Percentiles rank a stretch among this genome's conserved stretches.
These are phyloP conservation scores for Yarrowia deformans DNA, from an alignment of 805 yeast species.

Conservation along the genomic window DNA sequence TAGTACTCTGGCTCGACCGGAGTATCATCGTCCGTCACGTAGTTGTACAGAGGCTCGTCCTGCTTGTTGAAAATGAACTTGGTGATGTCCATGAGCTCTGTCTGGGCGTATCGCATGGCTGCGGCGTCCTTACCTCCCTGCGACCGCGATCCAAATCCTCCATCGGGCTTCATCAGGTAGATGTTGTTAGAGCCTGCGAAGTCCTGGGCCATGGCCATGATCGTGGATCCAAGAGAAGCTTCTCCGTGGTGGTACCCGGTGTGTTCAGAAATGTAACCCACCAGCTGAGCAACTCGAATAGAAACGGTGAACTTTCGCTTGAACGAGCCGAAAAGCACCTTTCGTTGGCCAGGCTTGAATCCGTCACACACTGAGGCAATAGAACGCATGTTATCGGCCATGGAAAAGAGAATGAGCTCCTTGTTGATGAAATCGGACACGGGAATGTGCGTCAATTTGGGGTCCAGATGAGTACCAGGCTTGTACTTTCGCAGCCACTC, in stretches of 20 bases:
- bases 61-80: conserved; percentile 75
- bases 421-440: conserved; percentile 93
- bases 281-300: conserved; percentile 88
- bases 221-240: conserved; percentile 82
- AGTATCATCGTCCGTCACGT: conserved; percentile 90
- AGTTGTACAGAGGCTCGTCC: conserved; percentile 79
- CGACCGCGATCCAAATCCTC: conserved; percentile 95
- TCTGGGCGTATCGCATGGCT: conserved; percentile 96
- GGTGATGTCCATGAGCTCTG: conserved; percentile 80
- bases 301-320: conserved; percentile 78
- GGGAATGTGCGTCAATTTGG: conserved; percentile 76
- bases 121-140: conserved; percentile 98
- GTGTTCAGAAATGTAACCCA: conserved; percentile 85
- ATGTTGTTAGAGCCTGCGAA: conserved; percentile 92
- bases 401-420: conserved; percentile 90
- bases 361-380: conserved; percentile 96
- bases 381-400: conserved; percentile 96
- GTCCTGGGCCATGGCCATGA: conserved; percentile 93
- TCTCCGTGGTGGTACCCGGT: conserved; percentile 98
- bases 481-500: conserved; percentile 92
- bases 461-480: conserved; percentile 93
- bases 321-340: conserved; percentile 86
- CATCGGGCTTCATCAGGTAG: conserved; percentile 84
- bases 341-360: conserved; percentile 95
- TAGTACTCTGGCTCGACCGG: conserved; percentile 97